Conservation (phyloP, 192 early-diverging fungal genomes). For the Backusella mclennaniae region DNA sequence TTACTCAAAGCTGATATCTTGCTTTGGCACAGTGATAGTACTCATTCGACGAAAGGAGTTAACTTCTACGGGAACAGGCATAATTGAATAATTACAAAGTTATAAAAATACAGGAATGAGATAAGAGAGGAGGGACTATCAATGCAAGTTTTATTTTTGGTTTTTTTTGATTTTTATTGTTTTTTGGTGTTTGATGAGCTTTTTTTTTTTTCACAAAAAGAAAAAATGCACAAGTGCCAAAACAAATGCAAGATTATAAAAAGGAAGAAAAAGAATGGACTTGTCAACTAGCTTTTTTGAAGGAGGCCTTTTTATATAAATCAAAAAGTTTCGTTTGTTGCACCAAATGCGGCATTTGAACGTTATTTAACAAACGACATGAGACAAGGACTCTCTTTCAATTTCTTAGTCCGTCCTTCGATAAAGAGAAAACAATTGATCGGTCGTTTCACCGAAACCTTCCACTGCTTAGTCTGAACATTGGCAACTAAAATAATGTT, state of each 20-base stretch:
- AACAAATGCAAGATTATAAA: background rate
- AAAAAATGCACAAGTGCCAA: constrained; percentile 10
- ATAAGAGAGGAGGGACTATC: constrained; percentile 2
- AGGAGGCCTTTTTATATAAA: background rate
- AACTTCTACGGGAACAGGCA: constrained; percentile 37
- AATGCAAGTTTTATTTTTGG: background rate
- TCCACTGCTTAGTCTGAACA: background rate
- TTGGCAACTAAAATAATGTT: background rate
- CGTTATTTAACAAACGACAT: constrained; percentile 7
- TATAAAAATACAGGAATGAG: background rate
- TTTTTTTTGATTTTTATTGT: background rate
- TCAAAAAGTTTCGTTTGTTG: constrained; percentile 6
- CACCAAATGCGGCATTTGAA: constrained; percentile 10
- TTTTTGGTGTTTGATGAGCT: background rate
- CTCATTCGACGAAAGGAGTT: constrained; percentile 29
- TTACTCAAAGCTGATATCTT: constrained; percentile 40
- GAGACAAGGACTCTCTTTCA: constrained; percentile 3
- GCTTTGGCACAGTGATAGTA: constrained; percentile 31
- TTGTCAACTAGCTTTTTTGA: background rate
- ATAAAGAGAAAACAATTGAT: constrained; percentile 1
- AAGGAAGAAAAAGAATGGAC: background rate
- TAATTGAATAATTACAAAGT: constrained; percentile 13
- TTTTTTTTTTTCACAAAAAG: background rate
- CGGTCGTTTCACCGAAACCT: constrained; percentile 1
- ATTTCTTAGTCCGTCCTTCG: background rate